These are phyloP conservation scores for Fusarium mundagurra DNA, from an alignment of 2,329 filamentous ascomycete genomes.

Conservation along the genomic window DNA sequence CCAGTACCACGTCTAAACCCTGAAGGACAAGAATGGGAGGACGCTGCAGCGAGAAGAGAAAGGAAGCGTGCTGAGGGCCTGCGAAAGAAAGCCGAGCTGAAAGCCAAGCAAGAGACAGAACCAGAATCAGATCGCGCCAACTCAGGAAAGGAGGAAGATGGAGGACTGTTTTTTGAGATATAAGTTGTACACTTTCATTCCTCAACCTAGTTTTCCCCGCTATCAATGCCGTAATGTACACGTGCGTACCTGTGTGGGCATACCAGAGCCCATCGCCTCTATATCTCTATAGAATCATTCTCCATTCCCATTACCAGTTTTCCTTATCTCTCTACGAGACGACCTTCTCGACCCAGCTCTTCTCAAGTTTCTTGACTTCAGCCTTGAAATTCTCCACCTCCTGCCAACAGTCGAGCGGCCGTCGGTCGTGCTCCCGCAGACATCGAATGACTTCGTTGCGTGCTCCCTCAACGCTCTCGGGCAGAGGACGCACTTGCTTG, in stretches of 20 bases:
- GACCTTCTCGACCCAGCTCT: slow-evolving; percentile 86
- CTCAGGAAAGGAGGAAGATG: slow-evolving; percentile 31
- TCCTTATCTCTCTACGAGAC: slow-evolving; percentile 54
- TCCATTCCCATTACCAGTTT: slow-evolving; percentile 3
- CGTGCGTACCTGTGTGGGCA: slow-evolving; percentile 27
- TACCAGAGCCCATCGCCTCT: slow-evolving; percentile 24
- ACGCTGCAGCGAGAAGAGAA: slow-evolving; percentile 60
- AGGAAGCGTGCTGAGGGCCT: slow-evolving; percentile 69
- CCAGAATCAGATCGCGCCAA: slow-evolving; percentile 15
- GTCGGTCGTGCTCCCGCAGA: slow-evolving; percentile 82
- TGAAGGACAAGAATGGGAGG: slow-evolving; percentile 64
- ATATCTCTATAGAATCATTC: slow-evolving; percentile 31
- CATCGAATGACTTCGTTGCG: slow-evolving; percentile 82
- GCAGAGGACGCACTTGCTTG: slow-evolving; percentile 73
- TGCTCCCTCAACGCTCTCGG: slow-evolving; percentile 77
- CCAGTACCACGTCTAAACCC: slow-evolving; percentile 41
- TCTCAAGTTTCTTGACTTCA: slow-evolving; percentile 88
- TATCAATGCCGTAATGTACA: slow-evolving; percentile 48
- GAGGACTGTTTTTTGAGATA: slow-evolving; percentile 34
- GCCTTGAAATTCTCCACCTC: slow-evolving; percentile 92
- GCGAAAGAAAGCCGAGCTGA: slow-evolving; percentile 57
- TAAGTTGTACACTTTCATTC: slow-evolving; percentile 42
- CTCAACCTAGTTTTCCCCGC: slow-evolving; percentile 47
- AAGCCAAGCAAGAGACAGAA: slow-evolving; percentile 32
- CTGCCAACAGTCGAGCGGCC: slow-evolving; percentile 92